These are phyloP conservation scores for Neofusicoccum kwambonambiense DNA, from an alignment of 2,329 filamentous ascomycete genomes.

Conservation along the genomic window DNA sequence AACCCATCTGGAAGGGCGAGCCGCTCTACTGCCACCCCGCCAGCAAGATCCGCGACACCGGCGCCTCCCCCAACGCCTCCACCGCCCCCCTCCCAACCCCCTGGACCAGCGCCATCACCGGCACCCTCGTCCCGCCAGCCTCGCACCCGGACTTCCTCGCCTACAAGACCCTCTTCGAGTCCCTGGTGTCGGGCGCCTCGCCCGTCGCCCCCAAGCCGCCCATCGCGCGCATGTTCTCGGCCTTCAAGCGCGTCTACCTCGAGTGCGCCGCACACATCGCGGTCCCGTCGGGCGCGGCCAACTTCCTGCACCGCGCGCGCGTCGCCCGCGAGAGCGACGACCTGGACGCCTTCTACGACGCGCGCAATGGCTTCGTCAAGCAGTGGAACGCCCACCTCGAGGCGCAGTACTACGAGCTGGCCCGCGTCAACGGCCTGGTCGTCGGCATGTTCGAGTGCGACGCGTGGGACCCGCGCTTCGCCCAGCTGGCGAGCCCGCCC, in stretches of 20 bases:
- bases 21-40: background rate
- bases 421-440: background rate
- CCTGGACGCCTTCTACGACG: slow-evolving; percentile 27
- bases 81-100: background rate
- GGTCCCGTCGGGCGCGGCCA: slow-evolving; percentile 20
- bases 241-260: slow-evolving; percentile 34
- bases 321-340: slow-evolving; percentile 36
- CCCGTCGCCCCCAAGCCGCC: slow-evolving; percentile 24
- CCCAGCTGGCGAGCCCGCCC: background rate
- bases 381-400: slow-evolving; percentile 32
- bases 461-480: background rate
- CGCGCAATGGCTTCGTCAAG: slow-evolving; percentile 30
- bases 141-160: slow-evolving; percentile 24
- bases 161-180: slow-evolving; percentile 28
- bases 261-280: slow-evolving; percentile 24
- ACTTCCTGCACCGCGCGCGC: slow-evolving; percentile 33
- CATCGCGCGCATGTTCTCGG: slow-evolving; percentile 32
- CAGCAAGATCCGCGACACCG: background rate
- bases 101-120: background rate
- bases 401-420: background rate
- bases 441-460: background rate
- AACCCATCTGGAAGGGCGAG: slow-evolving; percentile 26
- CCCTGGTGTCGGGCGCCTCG: slow-evolving; percentile 20
- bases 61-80: background rate
- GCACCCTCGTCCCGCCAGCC: slow-evolving; percentile 20